phyloP scores from a whole-genome alignment of 108 stramenopile genomes.

The Pseudonitzschia multiseries region DNA sequence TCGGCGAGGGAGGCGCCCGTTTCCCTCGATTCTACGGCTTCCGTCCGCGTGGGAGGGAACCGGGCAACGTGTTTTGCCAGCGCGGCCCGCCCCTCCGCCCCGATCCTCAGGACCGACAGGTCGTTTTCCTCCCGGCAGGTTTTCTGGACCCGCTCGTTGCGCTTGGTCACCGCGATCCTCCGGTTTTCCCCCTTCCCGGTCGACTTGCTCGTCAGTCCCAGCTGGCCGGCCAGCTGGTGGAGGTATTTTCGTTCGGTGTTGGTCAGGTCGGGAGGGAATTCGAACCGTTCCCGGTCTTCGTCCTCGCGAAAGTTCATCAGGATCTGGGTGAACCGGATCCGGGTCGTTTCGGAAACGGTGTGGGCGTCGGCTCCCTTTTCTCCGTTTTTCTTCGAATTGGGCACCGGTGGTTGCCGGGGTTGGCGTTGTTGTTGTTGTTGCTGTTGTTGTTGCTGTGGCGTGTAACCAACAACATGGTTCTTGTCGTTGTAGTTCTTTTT shows the following conservation, averaged over 20 bases:
- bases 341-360: constrained; percentile 58
- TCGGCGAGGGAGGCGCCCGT: constrained; percentile 59
- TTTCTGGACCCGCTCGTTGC: constrained; percentile 16
- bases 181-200: constrained; percentile 65
- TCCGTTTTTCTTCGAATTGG: constrained; percentile 43
- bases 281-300: constrained; percentile 31
- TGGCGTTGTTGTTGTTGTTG: neutral
- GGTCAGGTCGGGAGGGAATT: constrained; percentile 62
- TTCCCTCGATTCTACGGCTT: constrained; percentile 49
- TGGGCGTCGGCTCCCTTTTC: constrained; percentile 68
- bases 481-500: constrained; percentile 7
- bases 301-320: constrained; percentile 57
- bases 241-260: constrained; percentile 81
- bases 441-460: neutral
- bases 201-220: constrained; percentile 65
- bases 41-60: constrained; percentile 47
- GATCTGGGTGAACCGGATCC: constrained; percentile 60
- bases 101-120: constrained; percentile 43
- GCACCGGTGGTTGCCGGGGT: neutral
- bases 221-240: constrained; percentile 55
- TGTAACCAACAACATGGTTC: neutral
- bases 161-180: constrained; percentile 53
- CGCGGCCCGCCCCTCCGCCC: constrained; percentile 37
- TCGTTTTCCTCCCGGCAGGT: constrained; percentile 1
- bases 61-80: constrained; percentile 41